These are phyloP conservation scores for Apiospora kogelbergensis DNA, from an alignment of 2,329 filamentous ascomycete genomes.

Conservation along the genomic window DNA sequence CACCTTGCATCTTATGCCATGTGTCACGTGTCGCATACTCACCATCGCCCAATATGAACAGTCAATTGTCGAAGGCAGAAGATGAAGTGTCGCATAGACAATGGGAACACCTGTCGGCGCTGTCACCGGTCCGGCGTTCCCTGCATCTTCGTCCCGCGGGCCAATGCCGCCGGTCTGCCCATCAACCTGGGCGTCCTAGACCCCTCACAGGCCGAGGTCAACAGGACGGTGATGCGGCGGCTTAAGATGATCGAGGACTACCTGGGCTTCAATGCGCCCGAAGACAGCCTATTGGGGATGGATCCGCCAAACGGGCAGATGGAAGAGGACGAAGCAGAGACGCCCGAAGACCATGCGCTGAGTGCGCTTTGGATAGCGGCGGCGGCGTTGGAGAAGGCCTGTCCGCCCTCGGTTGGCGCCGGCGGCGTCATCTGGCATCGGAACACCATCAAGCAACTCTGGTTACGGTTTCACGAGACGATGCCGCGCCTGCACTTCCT, in stretches of 20 bases:
- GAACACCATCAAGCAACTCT: constrained; percentile 32
- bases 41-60: constrained; percentile 7
- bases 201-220: constrained; percentile 18
- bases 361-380: constrained; percentile 30
- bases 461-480: constrained; percentile 41
- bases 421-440: constrained; percentile 33
- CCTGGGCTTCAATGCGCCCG: constrained; percentile 19
- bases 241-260: constrained; percentile 28
- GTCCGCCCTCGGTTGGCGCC: constrained; percentile 21
- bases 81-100: constrained; percentile 39
- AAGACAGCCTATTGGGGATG: neutral
- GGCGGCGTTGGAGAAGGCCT: constrained; percentile 25
- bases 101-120: constrained; percentile 32
- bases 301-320: constrained; percentile 19
- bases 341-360: constrained; percentile 12
- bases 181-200: constrained; percentile 10
- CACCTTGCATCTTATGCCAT: neutral
- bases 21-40: constrained; percentile 12
- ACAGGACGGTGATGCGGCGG: constrained; percentile 20
- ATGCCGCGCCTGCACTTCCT: constrained; percentile 46
- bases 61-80: constrained; percentile 31
- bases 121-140: constrained; percentile 34
- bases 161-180: constrained; percentile 32
- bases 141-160: constrained; percentile 40
- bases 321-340: constrained; percentile 10